A percentile compares a stretch with the other conserved stretches of the same genome.
These are phyloP conservation scores for Xylariaceae sp. DNA, from an alignment of 2,329 filamentous ascomycete species.

Conservation along the genomic window DNA sequence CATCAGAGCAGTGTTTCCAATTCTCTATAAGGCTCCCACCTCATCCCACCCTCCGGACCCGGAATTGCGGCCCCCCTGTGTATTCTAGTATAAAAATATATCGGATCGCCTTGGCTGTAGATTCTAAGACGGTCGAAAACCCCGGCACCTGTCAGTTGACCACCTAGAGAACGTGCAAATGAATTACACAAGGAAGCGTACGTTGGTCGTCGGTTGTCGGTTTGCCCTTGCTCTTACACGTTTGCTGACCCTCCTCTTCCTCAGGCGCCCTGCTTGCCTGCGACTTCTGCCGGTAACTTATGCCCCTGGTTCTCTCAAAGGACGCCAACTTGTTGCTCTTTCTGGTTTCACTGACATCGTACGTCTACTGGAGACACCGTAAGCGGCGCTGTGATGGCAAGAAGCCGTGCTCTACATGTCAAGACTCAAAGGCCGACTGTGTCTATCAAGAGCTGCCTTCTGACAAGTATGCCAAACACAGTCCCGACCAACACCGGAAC, in stretches of 20 bases:
- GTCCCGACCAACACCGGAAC: neutral
- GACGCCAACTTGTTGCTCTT: too few species aligned
- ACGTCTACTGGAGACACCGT: conserved; percentile 26
- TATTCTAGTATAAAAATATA: too few species aligned
- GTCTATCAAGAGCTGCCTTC: conserved; percentile 35
- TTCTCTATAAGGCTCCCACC: too few species aligned
- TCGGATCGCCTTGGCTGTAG: too few species aligned
- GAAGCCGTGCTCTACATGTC: conserved; percentile 35
- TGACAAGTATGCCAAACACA: conserved; percentile 23
- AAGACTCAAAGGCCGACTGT: conserved; percentile 35
- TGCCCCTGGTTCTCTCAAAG: conserved; percentile 2
- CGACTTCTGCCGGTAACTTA: conserved; percentile 33
- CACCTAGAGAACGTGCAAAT: conserved; percentile 15
- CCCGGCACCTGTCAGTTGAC: neutral
- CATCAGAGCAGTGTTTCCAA: too few species aligned
- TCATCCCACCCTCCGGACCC: too few species aligned
- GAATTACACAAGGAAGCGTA: conserved; percentile 36
- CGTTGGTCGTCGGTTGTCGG: conserved; percentile 10
- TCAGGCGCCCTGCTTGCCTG: conserved; percentile 37
- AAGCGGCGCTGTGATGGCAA: conserved; percentile 37
- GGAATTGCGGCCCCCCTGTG: too few species aligned
- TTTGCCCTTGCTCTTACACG: conserved; percentile 3
- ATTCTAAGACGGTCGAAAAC: too few species aligned
- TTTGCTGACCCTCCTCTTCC: conserved; percentile 17
- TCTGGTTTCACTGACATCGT: conserved; percentile 14